Percentiles rank a stretch among this genome's conserved stretches.
Evolutionary conservation across 768 basidiomycete species (phyloP).

Genomic region (Sutorius australiensis): DNA sequence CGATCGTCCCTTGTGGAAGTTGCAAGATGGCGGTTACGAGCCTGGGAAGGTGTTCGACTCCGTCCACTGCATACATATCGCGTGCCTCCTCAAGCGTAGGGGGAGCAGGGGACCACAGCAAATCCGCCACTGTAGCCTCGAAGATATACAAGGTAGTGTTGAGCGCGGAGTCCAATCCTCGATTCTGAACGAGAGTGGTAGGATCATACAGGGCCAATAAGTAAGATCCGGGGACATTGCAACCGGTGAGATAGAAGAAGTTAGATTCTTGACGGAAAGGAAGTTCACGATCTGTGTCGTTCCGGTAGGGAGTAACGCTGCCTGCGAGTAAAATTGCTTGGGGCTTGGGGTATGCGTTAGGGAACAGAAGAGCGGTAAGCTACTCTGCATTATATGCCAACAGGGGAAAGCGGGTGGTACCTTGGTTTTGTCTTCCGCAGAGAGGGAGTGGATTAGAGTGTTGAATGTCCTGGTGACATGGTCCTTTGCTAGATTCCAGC

Average conservation of each 20-base stretch:
- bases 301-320: conserved; percentile 57
- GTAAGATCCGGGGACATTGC: conserved; percentile 66
- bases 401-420: conserved; percentile 31
- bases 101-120: conserved; percentile 90
- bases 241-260: conserved; percentile 85
- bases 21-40: conserved; percentile 47
- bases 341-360: conserved; percentile 39
- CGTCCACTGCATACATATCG: conserved; percentile 56
- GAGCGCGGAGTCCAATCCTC: conserved; percentile 33
- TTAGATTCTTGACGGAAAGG: conserved; percentile 77
- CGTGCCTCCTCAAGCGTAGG: conserved; percentile 59
- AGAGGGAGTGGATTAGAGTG: conserved; percentile 48
- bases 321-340: conserved; percentile 70
- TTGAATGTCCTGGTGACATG: conserved; percentile 54
- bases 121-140: conserved; percentile 61
- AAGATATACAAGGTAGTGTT: conserved; percentile 75
- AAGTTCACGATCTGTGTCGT: conserved; percentile 85
- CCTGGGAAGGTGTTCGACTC: conserved; percentile 45
- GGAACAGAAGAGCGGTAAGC: not conserved
- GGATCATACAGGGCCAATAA: conserved; percentile 58
- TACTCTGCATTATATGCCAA: not conserved
- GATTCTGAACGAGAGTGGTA: conserved; percentile 31
- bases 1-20: conserved; percentile 48
- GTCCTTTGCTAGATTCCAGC: conserved; percentile 37
- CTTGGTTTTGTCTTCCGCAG: conserved; percentile 47